Evolutionary conservation across 768 basidiomycete genomes (phyloP).

Genomic region (Lentinula sp.): DNA sequence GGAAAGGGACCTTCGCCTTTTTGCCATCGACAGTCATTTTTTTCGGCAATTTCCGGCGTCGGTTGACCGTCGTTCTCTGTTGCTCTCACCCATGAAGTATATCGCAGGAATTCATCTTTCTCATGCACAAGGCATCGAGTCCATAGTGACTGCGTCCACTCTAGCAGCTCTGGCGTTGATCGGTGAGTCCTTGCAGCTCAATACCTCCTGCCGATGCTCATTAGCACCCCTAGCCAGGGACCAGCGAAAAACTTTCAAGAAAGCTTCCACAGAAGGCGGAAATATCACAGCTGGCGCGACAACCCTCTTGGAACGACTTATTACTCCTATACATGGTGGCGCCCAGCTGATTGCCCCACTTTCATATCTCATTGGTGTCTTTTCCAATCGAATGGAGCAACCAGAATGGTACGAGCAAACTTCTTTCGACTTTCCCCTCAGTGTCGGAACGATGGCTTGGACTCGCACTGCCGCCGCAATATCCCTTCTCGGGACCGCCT

Average conservation of each 20-base stretch:
- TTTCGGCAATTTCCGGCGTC: too few relatives aligned
- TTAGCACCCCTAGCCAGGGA: neutral
- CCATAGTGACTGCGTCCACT: constrained; percentile 10
- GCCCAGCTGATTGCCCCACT: constrained; percentile 18
- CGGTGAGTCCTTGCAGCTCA: neutral
- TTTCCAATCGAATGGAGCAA: constrained; percentile 23
- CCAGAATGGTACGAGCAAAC: constrained; percentile 26
- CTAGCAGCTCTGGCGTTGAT: neutral
- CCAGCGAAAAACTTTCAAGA: neutral
- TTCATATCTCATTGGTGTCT: constrained; percentile 20
- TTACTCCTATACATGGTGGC: constrained; percentile 20
- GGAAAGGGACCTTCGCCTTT: too few relatives aligned
- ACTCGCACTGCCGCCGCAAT: constrained; percentile 19
- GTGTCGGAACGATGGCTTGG: constrained; percentile 17
- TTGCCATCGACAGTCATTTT: too few relatives aligned
- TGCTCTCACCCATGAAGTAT: constrained; percentile 5
- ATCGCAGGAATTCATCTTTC: constrained; percentile 18
- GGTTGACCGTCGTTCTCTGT: neutral
- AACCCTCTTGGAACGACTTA: constrained; percentile 19
- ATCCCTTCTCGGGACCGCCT: constrained; percentile 14
- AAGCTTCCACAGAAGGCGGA: constrained; percentile 12
- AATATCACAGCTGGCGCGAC: constrained; percentile 10
- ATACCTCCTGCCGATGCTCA: neutral
- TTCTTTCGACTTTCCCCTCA: constrained; percentile 16
- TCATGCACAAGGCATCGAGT: constrained; percentile 17